phyloP scores from a whole-genome alignment of 345 rosid genomes.

The Populus davidiana region DNA sequence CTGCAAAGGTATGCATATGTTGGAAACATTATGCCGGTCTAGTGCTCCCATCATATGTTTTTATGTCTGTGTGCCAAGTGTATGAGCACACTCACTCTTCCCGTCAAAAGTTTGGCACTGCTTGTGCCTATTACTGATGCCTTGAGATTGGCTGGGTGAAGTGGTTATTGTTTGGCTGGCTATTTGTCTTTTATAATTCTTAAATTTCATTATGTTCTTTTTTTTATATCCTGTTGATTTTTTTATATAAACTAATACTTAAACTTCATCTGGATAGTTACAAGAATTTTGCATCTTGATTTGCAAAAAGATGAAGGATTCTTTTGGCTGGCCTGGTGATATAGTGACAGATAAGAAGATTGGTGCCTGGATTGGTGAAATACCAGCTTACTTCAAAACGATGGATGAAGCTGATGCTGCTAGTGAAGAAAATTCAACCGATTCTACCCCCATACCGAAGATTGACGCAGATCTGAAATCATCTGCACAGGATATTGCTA shows the following conservation, averaged over 20 bases:
- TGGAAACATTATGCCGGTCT: background rate
- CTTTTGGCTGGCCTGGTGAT: constrained; percentile 58
- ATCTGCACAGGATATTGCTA: constrained; percentile 61
- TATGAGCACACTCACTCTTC: background rate
- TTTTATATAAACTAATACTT: background rate
- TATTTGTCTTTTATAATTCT: background rate
- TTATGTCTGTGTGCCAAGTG: background rate
- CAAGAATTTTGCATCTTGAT: constrained; percentile 42
- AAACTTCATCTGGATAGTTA: constrained; percentile 38
- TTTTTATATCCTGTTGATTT: background rate
- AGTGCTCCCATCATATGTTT: background rate
- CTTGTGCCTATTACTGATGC: background rate
- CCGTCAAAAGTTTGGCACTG: background rate
- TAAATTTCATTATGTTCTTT: background rate
- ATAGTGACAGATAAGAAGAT: constrained; percentile 33
- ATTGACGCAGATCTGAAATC: constrained; percentile 44
- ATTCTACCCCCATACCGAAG: constrained; percentile 37
- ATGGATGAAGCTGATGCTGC: constrained; percentile 28
- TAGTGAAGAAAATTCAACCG: constrained; percentile 28
- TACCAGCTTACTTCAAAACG: constrained; percentile 56
- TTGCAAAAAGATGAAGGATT: constrained; percentile 60
- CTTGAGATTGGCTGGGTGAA: background rate
- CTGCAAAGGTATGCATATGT: constrained; percentile 45
- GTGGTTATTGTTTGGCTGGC: background rate
- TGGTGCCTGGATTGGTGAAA: constrained; percentile 66